Evolutionary conservation across 441 rosid genomes (phyloP).

Genomic region (Populus hybrid): DNA sequence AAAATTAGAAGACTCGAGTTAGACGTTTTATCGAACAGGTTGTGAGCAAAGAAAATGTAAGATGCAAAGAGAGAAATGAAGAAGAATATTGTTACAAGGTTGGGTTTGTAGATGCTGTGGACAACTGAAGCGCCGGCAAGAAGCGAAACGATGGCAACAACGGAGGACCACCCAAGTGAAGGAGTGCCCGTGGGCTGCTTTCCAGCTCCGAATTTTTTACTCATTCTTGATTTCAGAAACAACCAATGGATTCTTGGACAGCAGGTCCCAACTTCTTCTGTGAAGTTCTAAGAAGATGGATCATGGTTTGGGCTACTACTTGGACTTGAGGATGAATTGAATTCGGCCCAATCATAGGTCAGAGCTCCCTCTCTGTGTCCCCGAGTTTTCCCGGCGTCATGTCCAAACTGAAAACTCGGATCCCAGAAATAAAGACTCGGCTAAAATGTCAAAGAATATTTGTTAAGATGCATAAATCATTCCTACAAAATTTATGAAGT

Average conservation of each 20-base stretch:
- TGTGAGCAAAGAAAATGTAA: neutral
- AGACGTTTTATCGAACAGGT: constrained; percentile 18
- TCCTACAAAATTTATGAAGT: too few relatives aligned
- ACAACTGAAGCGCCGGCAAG: constrained; percentile 71
- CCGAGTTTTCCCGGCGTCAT: neutral
- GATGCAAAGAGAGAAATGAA: neutral
- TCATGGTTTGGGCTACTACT: neutral
- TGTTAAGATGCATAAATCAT: too few relatives aligned
- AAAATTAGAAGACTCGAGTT: neutral
- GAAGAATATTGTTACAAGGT: constrained; percentile 29
- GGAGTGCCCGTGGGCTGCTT: constrained; percentile 67
- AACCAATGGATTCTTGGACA: neutral
- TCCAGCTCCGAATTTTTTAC: constrained; percentile 47
- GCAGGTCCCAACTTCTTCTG: neutral
- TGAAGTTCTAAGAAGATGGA: neutral
- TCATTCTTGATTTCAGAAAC: constrained; percentile 27
- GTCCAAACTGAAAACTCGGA: neutral
- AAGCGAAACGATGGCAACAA: constrained; percentile 57
- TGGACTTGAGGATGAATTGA: neutral
- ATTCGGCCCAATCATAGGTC: neutral
- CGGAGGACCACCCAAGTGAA: constrained; percentile 52
- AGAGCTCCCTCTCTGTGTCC: neutral
- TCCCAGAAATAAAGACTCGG: too few relatives aligned
- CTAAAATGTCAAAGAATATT: too few relatives aligned
- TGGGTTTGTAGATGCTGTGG: constrained; percentile 64